Evolutionary conservation across 169 alveolate genomes (phyloP).

Genomic region (Babesia divergens): DNA sequence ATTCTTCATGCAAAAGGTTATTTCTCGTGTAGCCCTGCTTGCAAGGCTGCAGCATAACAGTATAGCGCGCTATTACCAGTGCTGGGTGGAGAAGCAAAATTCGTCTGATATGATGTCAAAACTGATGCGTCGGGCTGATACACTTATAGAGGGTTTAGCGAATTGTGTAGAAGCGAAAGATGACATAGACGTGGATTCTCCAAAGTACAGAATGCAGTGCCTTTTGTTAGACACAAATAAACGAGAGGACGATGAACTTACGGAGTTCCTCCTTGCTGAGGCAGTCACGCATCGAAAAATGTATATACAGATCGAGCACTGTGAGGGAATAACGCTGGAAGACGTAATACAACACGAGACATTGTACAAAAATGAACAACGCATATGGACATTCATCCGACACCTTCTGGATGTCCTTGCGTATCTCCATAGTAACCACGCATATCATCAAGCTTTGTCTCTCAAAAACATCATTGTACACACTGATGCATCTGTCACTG

Average conservation of each 20-base stretch:
- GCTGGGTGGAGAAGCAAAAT: conserved; percentile 53
- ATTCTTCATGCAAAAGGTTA: conserved; percentile 22
- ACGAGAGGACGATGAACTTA: neutral
- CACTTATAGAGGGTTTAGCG: neutral
- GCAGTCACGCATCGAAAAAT: conserved; percentile 21
- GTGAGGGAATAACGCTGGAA: conserved; percentile 38
- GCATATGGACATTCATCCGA: conserved; percentile 49
- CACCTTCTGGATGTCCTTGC: conserved; percentile 59
- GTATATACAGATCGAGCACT: conserved; percentile 53
- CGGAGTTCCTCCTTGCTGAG: conserved; percentile 19
- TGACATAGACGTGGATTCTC: neutral
- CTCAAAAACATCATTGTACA: conserved; percentile 45
- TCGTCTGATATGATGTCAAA: neutral
- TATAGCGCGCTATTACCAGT: conserved; percentile 59
- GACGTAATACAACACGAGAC: conserved; percentile 29
- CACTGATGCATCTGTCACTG: conserved; percentile 41
- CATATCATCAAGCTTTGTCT: conserved; percentile 56
- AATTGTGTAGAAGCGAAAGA: neutral
- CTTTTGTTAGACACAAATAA: neutral
- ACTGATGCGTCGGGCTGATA: neutral
- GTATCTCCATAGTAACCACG: conserved; percentile 51
- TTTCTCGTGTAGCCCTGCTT: conserved; percentile 36
- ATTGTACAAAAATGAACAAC: conserved; percentile 25
- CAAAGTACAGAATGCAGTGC: neutral
- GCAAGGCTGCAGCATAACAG: conserved; percentile 59